A percentile compares a stretch with the other conserved stretches of the same genome.
Conservation (phyloP, 23 red algal genomes). For the Gracilaria domingensis region DNA sequence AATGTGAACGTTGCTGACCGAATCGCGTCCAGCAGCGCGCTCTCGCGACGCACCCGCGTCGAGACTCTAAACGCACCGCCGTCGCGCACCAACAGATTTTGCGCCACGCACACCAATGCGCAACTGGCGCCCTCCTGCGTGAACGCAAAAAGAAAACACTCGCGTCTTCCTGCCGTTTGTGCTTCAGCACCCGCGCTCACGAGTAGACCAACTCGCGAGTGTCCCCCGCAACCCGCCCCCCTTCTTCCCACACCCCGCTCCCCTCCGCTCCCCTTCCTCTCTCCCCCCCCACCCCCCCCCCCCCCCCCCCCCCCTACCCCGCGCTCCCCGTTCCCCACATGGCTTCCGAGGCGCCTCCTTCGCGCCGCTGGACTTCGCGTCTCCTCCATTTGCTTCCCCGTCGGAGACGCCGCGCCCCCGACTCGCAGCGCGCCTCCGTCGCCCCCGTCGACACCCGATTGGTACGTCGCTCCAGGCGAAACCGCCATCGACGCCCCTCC, state of each 20-base stretch:
- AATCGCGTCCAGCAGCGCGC: background rate
- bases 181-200: background rate
- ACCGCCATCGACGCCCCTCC: conserved; percentile 28
- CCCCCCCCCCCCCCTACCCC: background rate
- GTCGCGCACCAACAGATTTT: no score
- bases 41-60: no score
- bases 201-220: no score
- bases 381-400: conserved; percentile 6
- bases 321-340: background rate
- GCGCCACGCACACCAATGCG: background rate
- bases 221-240: no score
- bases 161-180: background rate
- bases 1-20: background rate
- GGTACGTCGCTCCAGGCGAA: conserved; percentile 19
- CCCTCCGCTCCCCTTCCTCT: background rate
- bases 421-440: conserved; percentile 19
- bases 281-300: background rate
- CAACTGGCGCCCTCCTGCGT: background rate
- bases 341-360: conserved; percentile 18
- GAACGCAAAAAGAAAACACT: background rate
- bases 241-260: background rate
- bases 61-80: no score
- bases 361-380: conserved; percentile 28
- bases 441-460: conserved; percentile 1
- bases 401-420: conserved; percentile 2